These are phyloP conservation scores for Solanum neorickii DNA, from an alignment of 257 asterid species.

Conservation along the genomic window DNA sequence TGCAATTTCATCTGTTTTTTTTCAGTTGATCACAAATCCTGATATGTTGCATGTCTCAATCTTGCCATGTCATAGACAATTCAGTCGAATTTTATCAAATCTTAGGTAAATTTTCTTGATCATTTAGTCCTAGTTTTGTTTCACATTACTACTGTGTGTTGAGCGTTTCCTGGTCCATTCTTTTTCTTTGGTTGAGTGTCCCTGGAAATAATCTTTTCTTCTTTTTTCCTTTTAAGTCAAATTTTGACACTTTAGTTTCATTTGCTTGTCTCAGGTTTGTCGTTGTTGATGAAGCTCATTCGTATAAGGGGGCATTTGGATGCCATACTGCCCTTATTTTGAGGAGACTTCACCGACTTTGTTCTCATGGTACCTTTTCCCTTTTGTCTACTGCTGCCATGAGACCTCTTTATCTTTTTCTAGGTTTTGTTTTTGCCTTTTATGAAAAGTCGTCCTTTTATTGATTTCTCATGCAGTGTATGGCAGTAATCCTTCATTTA, in stretches of 20 bases:
- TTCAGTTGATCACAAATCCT: constrained; percentile 94
- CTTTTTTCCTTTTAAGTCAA: not conserved
- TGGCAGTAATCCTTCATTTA: constrained; percentile 83
- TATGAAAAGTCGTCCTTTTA: constrained; percentile 6
- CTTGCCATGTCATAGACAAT: constrained; percentile 76
- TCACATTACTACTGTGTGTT: not conserved
- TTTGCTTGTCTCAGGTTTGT: constrained; percentile 40
- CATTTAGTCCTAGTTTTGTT: not conserved
- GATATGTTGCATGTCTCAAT: constrained; percentile 92
- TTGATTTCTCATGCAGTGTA: constrained; percentile 57
- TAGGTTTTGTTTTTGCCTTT: not conserved
- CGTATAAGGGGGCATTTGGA: constrained; percentile 87
- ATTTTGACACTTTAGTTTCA: not conserved
- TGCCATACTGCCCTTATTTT: constrained; percentile 86
- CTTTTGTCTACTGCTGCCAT: not conserved
- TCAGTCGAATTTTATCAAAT: constrained; percentile 68
- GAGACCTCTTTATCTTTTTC: constrained; percentile 3
- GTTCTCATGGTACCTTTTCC: constrained; percentile 62
- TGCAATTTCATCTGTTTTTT: constrained; percentile 12
- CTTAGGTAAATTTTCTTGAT: constrained; percentile 44
- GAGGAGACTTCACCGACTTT: constrained; percentile 84
- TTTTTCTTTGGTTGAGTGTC: not conserved
- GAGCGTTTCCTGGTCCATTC: not conserved
- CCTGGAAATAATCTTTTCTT: not conserved
- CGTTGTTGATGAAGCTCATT: constrained; percentile 88